Evolutionary conservation across 192 early-diverging fungal species (phyloP).

Genomic region (Chytriomyces confervae): DNA sequence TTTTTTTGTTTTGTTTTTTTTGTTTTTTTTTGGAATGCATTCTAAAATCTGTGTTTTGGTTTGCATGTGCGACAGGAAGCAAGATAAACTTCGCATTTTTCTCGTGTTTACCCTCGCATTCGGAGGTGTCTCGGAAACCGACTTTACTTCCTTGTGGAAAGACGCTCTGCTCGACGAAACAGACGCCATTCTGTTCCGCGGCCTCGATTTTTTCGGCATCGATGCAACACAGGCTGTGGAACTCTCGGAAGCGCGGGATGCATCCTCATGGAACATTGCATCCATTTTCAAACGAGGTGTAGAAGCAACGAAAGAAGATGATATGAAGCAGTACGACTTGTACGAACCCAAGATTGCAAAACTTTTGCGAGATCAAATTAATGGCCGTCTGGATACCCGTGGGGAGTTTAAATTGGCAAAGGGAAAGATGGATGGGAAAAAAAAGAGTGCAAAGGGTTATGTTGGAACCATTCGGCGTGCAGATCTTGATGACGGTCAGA

Average conservation of each 20-base stretch:
- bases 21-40: too few relatives aligned
- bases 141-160: neutral
- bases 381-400: neutral
- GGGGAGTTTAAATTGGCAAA: neutral
- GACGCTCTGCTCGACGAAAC: neutral
- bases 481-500: neutral
- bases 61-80: neutral
- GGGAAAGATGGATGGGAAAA: neutral
- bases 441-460: neutral
- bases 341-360: slow-evolving; percentile 25
- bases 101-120: slow-evolving; percentile 11
- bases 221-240: neutral
- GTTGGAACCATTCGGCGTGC: neutral
- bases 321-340: neutral
- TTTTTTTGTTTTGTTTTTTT: too few relatives aligned
- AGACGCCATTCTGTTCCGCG: neutral
- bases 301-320: neutral
- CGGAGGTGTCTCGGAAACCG: neutral
- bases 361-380: slow-evolving; percentile 18
- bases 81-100: slow-evolving; percentile 25
- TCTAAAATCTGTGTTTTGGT: neutral
- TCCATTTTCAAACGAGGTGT: neutral
- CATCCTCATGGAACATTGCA: neutral
- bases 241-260: neutral
- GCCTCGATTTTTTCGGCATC: slow-evolving; percentile 26